phyloP scores from a whole-genome alignment of 1,139 yeast genomes.

The Wickerhamomyces sp. region DNA sequence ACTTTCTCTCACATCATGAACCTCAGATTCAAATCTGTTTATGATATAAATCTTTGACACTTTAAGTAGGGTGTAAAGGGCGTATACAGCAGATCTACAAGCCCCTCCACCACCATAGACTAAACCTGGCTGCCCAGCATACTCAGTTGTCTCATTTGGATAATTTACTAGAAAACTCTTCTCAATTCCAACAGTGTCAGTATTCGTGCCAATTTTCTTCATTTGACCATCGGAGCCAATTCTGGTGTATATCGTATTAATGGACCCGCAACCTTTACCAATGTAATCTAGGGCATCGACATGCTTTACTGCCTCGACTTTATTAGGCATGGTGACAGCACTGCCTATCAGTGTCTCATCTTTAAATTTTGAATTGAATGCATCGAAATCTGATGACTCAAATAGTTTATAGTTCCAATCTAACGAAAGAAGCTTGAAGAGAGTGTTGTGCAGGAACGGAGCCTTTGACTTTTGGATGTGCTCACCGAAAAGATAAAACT shows the following conservation, averaged over 20 bases:
- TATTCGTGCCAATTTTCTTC: slow-evolving; percentile 20
- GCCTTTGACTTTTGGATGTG: slow-evolving; percentile 20
- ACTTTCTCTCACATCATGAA: slow-evolving; percentile 12
- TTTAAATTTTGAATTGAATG: slow-evolving; percentile 10
- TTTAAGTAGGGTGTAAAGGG: slow-evolving; percentile 18
- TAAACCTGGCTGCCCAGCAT: slow-evolving; percentile 15
- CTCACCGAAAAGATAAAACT: slow-evolving; percentile 22
- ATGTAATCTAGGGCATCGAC: slow-evolving; percentile 19
- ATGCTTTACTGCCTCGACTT: slow-evolving; percentile 16
- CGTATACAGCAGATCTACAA: slow-evolving; percentile 22
- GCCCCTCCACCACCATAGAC: slow-evolving; percentile 25
- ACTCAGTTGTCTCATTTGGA: slow-evolving; percentile 12
- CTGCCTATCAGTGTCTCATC: slow-evolving; percentile 15
- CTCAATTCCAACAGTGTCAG: slow-evolving; percentile 21
- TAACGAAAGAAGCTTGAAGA: slow-evolving; percentile 13
- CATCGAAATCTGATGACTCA: slow-evolving; percentile 17
- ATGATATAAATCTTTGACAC: slow-evolving; percentile 22
- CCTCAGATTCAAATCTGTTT: slow-evolving; percentile 20
- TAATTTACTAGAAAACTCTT: slow-evolving; percentile 18
- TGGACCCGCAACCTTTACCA: slow-evolving; percentile 23
- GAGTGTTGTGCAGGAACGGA: slow-evolving; percentile 19
- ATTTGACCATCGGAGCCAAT: slow-evolving; percentile 2
- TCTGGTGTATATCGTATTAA: slow-evolving; percentile 20
- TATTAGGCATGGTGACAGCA: slow-evolving; percentile 24
- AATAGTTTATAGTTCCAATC: slow-evolving; percentile 19